Percentiles rank a stretch among this genome's conserved stretches.
Evolutionary conservation across 768 basidiomycete species (phyloP).

Genomic region (Kwoniella pini): DNA sequence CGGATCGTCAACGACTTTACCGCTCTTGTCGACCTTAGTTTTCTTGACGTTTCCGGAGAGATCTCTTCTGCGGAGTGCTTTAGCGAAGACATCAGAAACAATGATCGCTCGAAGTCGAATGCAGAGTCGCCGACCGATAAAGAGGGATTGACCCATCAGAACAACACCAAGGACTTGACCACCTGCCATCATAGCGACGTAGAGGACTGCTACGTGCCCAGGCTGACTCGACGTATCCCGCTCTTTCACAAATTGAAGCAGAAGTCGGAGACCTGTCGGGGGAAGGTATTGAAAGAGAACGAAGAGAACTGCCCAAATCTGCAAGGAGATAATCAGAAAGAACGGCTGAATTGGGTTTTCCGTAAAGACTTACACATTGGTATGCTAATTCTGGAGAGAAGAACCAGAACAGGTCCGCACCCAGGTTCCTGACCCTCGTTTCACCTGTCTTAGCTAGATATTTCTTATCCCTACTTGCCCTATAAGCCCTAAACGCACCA

Average conservation of each 20-base stretch:
- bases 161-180: conserved; percentile 48
- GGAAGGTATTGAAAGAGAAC: conserved; percentile 54
- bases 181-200: conserved; percentile 54
- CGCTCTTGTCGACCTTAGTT: conserved; percentile 24
- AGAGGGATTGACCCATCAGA: conserved; percentile 50
- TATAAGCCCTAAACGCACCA: conserved; percentile 40
- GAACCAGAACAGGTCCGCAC: conserved; percentile 38
- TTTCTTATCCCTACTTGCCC: conserved; percentile 26
- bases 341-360: background rate
- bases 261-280: conserved; percentile 54
- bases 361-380: conserved; percentile 37
- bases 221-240: conserved; percentile 45
- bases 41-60: conserved; percentile 49
- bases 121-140: conserved; percentile 55
- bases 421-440: conserved; percentile 35
- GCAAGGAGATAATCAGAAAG: conserved; percentile 3
- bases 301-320: conserved; percentile 46
- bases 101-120: conserved; percentile 54
- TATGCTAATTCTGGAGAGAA: conserved; percentile 34
- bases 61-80: conserved; percentile 56
- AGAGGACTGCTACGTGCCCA: conserved; percentile 55
- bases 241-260: conserved; percentile 53
- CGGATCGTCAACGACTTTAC: conserved; percentile 26
- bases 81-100: conserved; percentile 56
- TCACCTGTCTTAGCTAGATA: conserved; percentile 34